A percentile compares a stretch with the other conserved stretches of the same genome.
Conservation (phyloP, 2,329 filamentous ascomycete species). For the Sarocladiaceae sp. region DNA sequence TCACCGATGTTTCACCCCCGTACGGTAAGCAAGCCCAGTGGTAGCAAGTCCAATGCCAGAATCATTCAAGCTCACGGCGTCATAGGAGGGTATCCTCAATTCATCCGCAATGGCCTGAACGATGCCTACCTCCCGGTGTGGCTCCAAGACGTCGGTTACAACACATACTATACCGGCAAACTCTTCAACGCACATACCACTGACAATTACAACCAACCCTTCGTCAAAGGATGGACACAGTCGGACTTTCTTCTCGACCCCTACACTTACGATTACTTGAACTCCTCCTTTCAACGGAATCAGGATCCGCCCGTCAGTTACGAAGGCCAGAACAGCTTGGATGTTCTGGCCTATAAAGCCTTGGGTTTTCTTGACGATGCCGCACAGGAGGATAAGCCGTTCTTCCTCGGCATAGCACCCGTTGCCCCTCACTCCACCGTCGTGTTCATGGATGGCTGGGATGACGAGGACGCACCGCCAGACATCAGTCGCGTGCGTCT, state of each 20-base stretch:
- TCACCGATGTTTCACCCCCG: conserved; percentile 53
- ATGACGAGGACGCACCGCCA: neutral
- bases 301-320: conserved; percentile 26
- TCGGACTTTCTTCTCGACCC: conserved; percentile 37
- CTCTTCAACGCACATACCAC: conserved; percentile 47
- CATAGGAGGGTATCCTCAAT: conserved; percentile 40
- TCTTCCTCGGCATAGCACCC: conserved; percentile 64
- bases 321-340: conserved; percentile 23
- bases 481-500: neutral
- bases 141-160: conserved; percentile 45
- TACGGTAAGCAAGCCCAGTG: neutral
- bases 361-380: conserved; percentile 56
- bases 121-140: conserved; percentile 45
- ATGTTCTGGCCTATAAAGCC: neutral
- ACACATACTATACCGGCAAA: conserved; percentile 51
- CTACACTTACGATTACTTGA: conserved; percentile 39
- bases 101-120: conserved; percentile 44
- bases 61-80: conserved; percentile 17
- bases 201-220: conserved; percentile 45
- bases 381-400: conserved; percentile 49
- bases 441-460: neutral
- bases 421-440: conserved; percentile 62
- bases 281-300: conserved; percentile 44
- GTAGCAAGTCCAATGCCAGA: neutral
- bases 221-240: conserved; percentile 50